These are phyloP conservation scores for Rheum nobile DNA, from an alignment of 148 eudicot genomes.

Conservation along the genomic window DNA sequence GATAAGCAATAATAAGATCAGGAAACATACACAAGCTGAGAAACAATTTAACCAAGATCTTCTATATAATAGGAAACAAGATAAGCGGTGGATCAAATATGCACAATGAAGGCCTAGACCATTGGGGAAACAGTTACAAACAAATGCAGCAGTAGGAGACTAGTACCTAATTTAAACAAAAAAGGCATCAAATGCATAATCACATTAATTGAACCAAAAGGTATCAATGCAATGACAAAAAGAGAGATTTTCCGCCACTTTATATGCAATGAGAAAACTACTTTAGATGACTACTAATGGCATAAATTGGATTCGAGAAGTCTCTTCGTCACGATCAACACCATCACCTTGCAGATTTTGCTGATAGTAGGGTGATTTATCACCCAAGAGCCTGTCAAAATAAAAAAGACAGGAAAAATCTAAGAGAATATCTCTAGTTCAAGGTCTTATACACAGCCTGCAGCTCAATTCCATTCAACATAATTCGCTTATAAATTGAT, in stretches of 20 bases:
- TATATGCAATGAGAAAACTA: background rate
- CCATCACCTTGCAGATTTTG: constrained; percentile 79
- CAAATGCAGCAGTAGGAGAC: background rate
- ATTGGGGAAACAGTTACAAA: background rate
- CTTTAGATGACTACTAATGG: background rate
- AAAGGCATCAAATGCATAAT: too few relatives aligned
- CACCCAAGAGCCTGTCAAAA: constrained; percentile 57
- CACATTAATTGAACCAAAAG: background rate
- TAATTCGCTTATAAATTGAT: too few relatives aligned
- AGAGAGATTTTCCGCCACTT: background rate
- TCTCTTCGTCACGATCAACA: constrained; percentile 91
- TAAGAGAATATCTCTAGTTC: too few relatives aligned
- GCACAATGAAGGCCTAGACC: too few relatives aligned
- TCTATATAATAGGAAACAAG: background rate
- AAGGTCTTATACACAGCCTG: too few relatives aligned
- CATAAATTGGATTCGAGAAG: constrained; percentile 87
- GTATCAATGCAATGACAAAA: background rate
- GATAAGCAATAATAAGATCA: too few relatives aligned
- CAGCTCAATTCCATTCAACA: too few relatives aligned
- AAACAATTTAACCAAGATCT: background rate
- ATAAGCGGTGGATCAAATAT: too few relatives aligned
- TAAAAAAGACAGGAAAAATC: constrained; percentile 1
- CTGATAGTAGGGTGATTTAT: constrained; percentile 91
- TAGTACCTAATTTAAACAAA: background rate
- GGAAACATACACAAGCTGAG: too few relatives aligned